A percentile compares a stretch with the other conserved stretches of the same genome.
phyloP scores from a whole-genome alignment of 352 stramenopile species.

The Phytophthora pini region DNA sequence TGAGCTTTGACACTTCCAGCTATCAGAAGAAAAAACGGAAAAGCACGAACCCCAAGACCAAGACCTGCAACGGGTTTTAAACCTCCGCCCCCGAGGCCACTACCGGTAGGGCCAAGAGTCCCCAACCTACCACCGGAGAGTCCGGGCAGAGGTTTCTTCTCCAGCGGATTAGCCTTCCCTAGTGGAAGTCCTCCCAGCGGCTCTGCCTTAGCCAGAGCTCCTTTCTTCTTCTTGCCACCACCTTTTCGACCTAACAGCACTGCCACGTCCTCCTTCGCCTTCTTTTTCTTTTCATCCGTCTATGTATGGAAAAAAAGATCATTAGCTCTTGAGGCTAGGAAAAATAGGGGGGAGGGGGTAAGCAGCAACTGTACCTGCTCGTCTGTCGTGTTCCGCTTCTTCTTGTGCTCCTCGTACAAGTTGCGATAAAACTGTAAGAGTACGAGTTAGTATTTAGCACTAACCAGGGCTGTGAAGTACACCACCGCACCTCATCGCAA shows the following conservation, averaged over 20 bases:
- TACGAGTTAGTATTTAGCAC: conserved; percentile 14
- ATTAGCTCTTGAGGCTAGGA: background rate
- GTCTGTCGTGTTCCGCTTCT: conserved; percentile 54
- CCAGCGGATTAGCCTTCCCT: conserved; percentile 48
- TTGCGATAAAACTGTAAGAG: conserved; percentile 89
- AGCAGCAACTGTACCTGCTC: conserved; percentile 30
- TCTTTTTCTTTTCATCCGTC: conserved; percentile 77
- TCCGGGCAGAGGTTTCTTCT: conserved; percentile 77
- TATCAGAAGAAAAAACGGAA: background rate
- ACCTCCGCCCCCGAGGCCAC: conserved; percentile 31
- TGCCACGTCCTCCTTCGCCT: conserved; percentile 82
- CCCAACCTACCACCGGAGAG: conserved; percentile 46
- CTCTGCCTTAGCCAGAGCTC: conserved; percentile 45
- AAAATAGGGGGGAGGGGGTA: too few species aligned
- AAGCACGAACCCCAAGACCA: conserved; percentile 58
- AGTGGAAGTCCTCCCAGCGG: conserved; percentile 51
- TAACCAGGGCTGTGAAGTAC: background rate
- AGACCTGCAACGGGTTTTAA: conserved; percentile 56
- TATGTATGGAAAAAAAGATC: conserved; percentile 26
- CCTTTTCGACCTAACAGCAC: conserved; percentile 72
- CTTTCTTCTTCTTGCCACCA: conserved; percentile 68
- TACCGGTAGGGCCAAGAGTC: conserved; percentile 25
- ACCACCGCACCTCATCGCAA: conserved; percentile 81
- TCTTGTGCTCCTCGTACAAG: conserved; percentile 94
- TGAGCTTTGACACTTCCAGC: background rate